Conservation (phyloP, 352 stramenopile genomes). For the Phytophthora idaei region DNA sequence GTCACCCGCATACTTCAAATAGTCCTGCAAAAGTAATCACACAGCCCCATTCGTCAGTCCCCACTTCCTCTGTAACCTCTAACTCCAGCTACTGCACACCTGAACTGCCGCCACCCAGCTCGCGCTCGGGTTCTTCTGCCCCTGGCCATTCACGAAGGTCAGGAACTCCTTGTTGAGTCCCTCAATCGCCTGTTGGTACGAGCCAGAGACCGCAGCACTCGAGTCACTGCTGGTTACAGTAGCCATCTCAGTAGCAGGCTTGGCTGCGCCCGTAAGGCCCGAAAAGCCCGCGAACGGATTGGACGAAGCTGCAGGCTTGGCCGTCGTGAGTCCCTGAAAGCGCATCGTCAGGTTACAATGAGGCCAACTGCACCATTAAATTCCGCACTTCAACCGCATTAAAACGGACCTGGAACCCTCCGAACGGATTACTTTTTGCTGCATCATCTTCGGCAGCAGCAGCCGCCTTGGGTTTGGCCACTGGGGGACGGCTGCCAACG, state of each 20-base stretch:
- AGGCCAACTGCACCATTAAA: not conserved
- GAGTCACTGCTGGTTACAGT: conserved; percentile 11
- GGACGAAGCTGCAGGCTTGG: conserved; percentile 23
- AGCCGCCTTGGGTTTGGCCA: conserved; percentile 24
- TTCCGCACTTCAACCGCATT: not conserved
- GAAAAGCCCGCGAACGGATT: conserved; percentile 77
- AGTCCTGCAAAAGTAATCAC: conserved; percentile 53
- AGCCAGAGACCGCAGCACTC: conserved; percentile 16
- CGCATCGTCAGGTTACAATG: conserved; percentile 2
- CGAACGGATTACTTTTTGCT: conserved; percentile 47
- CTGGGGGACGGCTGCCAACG: conserved; percentile 25
- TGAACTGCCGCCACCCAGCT: conserved; percentile 72
- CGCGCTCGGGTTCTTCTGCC: conserved; percentile 65
- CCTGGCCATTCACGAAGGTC: conserved; percentile 69
- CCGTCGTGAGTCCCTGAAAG: conserved; percentile 39
- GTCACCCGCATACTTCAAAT: conserved; percentile 66
- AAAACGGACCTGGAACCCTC: conserved; percentile 45
- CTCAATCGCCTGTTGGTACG: conserved; percentile 82
- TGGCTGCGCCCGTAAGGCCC: conserved; percentile 42
- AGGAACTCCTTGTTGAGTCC: conserved; percentile 85
- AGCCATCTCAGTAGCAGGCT: conserved; percentile 4
- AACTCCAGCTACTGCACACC: conserved; percentile 27
- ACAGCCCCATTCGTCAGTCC: conserved; percentile 10
- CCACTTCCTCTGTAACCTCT: not conserved
- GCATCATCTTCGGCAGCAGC: conserved; percentile 10